Conservation (phyloP, 2,329 filamentous ascomycete genomes). For the Apiospora phragmitis region DNA sequence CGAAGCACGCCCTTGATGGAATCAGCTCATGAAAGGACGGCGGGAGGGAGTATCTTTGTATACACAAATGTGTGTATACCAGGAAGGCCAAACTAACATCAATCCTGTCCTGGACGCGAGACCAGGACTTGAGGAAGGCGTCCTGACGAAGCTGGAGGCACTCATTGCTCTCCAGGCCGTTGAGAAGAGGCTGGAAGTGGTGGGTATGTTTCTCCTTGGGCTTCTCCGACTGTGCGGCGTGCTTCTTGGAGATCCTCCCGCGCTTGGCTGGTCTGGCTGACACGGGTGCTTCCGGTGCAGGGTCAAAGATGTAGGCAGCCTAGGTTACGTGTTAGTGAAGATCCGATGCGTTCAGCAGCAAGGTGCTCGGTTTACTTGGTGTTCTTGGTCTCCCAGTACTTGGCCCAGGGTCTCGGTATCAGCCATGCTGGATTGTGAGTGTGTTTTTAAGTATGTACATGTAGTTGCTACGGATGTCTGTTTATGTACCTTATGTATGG, state of each 20-base stretch:
- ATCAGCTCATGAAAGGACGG: background rate
- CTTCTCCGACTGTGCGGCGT: constrained; percentile 18
- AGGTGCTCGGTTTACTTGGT: constrained; percentile 19
- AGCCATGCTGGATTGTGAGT: constrained; percentile 27
- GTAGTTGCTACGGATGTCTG: background rate
- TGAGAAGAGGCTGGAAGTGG: constrained; percentile 54
- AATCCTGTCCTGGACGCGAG: constrained; percentile 61
- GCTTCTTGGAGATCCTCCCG: constrained; percentile 51
- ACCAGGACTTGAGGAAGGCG: constrained; percentile 66
- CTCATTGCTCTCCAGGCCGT: constrained; percentile 51
- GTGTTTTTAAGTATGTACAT: too few relatives aligned
- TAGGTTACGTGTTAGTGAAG: constrained; percentile 29
- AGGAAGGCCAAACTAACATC: constrained; percentile 42
- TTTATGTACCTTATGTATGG: background rate
- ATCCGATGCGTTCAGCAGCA: too few relatives aligned
- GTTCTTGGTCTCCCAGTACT: constrained; percentile 30
- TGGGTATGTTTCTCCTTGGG: constrained; percentile 14
- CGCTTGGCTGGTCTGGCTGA: constrained; percentile 53
- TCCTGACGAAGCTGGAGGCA: constrained; percentile 55
- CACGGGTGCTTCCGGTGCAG: constrained; percentile 39
- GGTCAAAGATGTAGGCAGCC: constrained; percentile 64
- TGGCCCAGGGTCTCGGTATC: constrained; percentile 21
- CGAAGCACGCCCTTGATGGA: constrained; percentile 52
- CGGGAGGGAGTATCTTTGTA: too few relatives aligned
- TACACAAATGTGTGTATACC: background rate